Conservation (phyloP, 805 yeast genomes). For the Candida wancherniae region DNA sequence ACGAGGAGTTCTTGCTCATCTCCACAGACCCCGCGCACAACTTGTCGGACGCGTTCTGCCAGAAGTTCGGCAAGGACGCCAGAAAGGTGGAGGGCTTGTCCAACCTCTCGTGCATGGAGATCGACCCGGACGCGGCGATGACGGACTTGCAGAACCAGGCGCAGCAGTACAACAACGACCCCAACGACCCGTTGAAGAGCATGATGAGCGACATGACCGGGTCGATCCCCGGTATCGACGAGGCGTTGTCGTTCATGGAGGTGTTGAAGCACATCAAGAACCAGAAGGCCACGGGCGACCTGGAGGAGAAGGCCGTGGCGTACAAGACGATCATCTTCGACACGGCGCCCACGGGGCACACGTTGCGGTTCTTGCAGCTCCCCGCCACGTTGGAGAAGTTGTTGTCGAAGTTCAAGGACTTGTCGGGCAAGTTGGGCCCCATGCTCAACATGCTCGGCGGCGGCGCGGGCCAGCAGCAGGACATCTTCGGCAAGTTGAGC, state of each 20-base stretch:
- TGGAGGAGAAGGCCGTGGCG: slow-evolving; percentile 22
- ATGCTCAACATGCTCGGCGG: slow-evolving; percentile 75
- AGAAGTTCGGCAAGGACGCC: slow-evolving; percentile 96
- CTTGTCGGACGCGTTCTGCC: slow-evolving; percentile 96
- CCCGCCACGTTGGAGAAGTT: slow-evolving; percentile 90
- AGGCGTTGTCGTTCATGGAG: slow-evolving; percentile 96
- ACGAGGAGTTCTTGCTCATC: slow-evolving; percentile 77
- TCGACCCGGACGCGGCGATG: slow-evolving; percentile 92
- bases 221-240: slow-evolving; percentile 97
- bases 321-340: slow-evolving; percentile 93
- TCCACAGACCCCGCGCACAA: slow-evolving; percentile 99
- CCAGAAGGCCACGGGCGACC: slow-evolving; percentile 39
- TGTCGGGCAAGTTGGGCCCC: slow-evolving; percentile 86
- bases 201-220: slow-evolving; percentile 90
- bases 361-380: slow-evolving; percentile 87
- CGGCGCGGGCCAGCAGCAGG: slow-evolving; percentile 48
- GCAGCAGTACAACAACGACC: slow-evolving; percentile 51
- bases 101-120: slow-evolving; percentile 95
- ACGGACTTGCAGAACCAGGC: slow-evolving; percentile 71
- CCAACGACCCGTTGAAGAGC: slow-evolving; percentile 59
- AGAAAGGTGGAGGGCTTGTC: slow-evolving; percentile 84
- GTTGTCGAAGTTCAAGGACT: slow-evolving; percentile 79
- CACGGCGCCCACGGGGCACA: slow-evolving; percentile 99
- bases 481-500: slow-evolving; percentile 71
- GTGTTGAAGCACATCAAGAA: slow-evolving; percentile 93